phyloP scores from a whole-genome alignment of 2,329 filamentous ascomycete species.

The Nannizziopsis barbatae region DNA sequence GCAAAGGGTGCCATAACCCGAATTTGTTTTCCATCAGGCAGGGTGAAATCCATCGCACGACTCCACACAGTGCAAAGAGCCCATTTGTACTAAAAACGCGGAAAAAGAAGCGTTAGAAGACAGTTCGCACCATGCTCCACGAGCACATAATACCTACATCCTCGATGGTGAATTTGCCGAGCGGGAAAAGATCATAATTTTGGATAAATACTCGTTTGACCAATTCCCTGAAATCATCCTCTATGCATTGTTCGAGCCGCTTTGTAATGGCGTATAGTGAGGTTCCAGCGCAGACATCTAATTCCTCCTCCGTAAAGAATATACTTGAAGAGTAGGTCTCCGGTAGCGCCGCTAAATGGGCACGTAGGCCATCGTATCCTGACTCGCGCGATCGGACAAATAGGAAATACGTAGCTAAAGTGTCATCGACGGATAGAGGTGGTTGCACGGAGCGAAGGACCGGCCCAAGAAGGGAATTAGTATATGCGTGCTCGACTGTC shows the following conservation, averaged over 20 bases:
- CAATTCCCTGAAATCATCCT: constrained; percentile 24
- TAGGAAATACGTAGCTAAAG: constrained; percentile 26
- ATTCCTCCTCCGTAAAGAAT: constrained; percentile 27
- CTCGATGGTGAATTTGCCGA: constrained; percentile 25
- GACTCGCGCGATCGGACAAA: constrained; percentile 27
- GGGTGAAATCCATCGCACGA: constrained; percentile 29
- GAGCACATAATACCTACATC: constrained; percentile 23
- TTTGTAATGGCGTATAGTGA: constrained; percentile 27
- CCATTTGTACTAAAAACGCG: constrained; percentile 28
- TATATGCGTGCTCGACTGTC: constrained; percentile 26
- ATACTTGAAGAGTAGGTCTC: constrained; percentile 27
- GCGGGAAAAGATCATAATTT: constrained; percentile 27
- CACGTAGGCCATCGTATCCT: constrained; percentile 23
- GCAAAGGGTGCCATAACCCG: constrained; percentile 27
- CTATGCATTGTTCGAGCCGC: constrained; percentile 22
- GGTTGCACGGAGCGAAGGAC: constrained; percentile 24
- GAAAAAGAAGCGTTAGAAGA: constrained; percentile 16
- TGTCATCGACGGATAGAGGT: constrained; percentile 27
- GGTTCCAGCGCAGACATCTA: constrained; percentile 26
- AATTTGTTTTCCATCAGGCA: constrained; percentile 17
- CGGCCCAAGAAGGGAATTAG: constrained; percentile 25
- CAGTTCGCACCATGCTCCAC: constrained; percentile 17
- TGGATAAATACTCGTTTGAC: constrained; percentile 21
- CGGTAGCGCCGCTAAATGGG: constrained; percentile 25
- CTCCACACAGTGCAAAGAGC: constrained; percentile 24